Evolutionary conservation across 2,329 filamentous ascomycete species (phyloP).

Genomic region (Calonectria multiphialidica): DNA sequence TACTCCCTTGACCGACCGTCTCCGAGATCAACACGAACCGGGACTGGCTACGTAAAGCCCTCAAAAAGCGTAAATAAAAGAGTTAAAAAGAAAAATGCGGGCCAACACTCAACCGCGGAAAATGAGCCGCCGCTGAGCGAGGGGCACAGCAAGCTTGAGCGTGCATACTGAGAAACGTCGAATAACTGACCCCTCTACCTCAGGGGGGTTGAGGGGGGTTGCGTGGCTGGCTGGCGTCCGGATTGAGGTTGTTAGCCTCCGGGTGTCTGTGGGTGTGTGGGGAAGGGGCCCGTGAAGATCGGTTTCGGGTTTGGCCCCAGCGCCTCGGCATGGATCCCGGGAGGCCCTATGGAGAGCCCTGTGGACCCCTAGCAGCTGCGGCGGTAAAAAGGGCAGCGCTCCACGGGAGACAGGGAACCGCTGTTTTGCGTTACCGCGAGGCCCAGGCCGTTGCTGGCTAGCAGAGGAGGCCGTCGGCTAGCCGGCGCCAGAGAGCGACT

Average conservation of each 20-base stretch:
- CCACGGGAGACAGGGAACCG: neutral
- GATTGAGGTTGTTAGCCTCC: neutral
- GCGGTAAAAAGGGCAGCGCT: neutral
- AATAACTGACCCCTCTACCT: neutral
- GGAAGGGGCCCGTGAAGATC: constrained; percentile 23
- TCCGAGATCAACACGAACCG: neutral
- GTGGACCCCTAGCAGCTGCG: neutral
- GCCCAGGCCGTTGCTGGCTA: neutral
- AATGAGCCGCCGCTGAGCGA: neutral
- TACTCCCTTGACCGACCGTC: constrained; percentile 1
- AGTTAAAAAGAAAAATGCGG: neutral
- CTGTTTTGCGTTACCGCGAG: constrained; percentile 8
- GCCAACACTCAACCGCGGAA: neutral
- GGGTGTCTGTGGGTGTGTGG: constrained; percentile 15
- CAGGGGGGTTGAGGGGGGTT: neutral
- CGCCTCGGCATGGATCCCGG: constrained; percentile 16
- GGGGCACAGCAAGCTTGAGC: neutral
- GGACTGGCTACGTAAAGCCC: neutral
- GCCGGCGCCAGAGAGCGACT: constrained; percentile 4
- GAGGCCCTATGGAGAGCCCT: constrained; percentile 14
- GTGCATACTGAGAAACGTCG: constrained; percentile 3
- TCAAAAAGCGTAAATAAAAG: neutral
- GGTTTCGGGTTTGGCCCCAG: constrained; percentile 23
- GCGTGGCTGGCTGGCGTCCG: constrained; percentile 7
- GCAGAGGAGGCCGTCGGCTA: neutral